These are phyloP conservation scores for Beverwykella pulmonaria DNA, from an alignment of 495 filamentous ascomycete species.

Conservation along the genomic window DNA sequence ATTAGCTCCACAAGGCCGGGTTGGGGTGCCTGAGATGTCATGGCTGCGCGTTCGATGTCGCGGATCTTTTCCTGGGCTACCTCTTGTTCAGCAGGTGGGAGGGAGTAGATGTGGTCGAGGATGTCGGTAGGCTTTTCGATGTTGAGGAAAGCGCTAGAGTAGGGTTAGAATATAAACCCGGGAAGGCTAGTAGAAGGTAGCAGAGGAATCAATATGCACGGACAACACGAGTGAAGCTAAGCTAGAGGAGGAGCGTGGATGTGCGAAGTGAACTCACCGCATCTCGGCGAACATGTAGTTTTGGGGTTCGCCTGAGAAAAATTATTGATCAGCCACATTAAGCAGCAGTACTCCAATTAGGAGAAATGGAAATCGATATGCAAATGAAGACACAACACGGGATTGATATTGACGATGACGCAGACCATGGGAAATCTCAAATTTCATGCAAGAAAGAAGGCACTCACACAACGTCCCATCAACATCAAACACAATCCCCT, in stretches of 20 bases:
- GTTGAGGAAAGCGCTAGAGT: slow-evolving; percentile 57
- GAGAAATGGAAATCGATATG: no score
- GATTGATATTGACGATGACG: no score
- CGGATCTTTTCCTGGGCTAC: slow-evolving; percentile 72
- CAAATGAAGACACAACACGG: no score
- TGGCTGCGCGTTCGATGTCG: slow-evolving; percentile 75
- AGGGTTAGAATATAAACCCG: slow-evolving; percentile 8
- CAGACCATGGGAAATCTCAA: no score
- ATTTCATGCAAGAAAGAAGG: not conserved
- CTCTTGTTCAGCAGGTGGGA: slow-evolving; percentile 64
- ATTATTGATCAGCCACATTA: slow-evolving; percentile 42
- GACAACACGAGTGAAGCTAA: no score
- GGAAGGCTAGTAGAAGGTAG: no score
- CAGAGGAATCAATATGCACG: no score
- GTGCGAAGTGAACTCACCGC: slow-evolving; percentile 54
- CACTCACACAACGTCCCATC: slow-evolving; percentile 88
- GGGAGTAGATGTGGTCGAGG: slow-evolving; percentile 78
- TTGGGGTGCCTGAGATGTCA: slow-evolving; percentile 77
- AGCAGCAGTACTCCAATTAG: no score
- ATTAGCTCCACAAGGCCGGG: slow-evolving; percentile 75
- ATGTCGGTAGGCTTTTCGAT: slow-evolving; percentile 78
- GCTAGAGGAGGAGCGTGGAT: no score
- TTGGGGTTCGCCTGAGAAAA: slow-evolving; percentile 67
- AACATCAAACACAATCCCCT: slow-evolving; percentile 91
- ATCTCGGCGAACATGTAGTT: slow-evolving; percentile 92